Conservation (phyloP, 139 green algal genomes). For the Ettlia oleoabundans region DNA sequence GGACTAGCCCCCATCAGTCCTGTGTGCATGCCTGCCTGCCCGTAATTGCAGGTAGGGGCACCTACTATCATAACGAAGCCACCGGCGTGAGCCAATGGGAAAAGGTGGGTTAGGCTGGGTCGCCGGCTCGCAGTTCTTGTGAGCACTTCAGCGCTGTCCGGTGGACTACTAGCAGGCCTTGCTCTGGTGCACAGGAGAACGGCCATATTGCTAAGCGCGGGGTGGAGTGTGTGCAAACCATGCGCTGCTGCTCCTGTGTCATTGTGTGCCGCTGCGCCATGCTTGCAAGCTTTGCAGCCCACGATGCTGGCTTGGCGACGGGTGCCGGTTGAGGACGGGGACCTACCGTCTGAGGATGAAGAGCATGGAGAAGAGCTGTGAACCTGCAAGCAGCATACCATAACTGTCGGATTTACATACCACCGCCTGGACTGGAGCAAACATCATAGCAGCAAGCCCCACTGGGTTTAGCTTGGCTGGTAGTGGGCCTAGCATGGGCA, state of each 20-base stretch:
- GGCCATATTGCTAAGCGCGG: too few species aligned
- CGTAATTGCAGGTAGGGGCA: not conserved
- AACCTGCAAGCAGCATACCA: too few species aligned
- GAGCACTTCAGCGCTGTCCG: too few species aligned
- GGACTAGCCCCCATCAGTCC: not conserved
- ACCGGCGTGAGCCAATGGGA: not conserved
- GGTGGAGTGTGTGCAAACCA: too few species aligned
- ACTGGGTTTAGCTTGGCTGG: too few species aligned
- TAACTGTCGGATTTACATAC: too few species aligned
- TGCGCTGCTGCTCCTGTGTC: not conserved
- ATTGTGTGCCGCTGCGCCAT: not conserved
- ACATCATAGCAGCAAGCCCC: too few species aligned
- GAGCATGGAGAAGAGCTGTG: not conserved
- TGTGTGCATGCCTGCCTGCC: not conserved
- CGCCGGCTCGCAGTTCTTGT: too few species aligned
- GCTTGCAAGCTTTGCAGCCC: not conserved
- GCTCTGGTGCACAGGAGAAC: too few species aligned
- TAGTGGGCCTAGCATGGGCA: too few species aligned
- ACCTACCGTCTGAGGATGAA: not conserved
- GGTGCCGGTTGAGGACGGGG: not conserved
- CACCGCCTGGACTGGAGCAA: too few species aligned
- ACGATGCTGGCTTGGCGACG: constrained; percentile 6
- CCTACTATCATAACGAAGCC: not conserved
- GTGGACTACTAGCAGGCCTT: too few species aligned
- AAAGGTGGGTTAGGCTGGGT: not conserved